phyloP scores from a whole-genome alignment of 257 asterid species.

The Ilex asprella region DNA sequence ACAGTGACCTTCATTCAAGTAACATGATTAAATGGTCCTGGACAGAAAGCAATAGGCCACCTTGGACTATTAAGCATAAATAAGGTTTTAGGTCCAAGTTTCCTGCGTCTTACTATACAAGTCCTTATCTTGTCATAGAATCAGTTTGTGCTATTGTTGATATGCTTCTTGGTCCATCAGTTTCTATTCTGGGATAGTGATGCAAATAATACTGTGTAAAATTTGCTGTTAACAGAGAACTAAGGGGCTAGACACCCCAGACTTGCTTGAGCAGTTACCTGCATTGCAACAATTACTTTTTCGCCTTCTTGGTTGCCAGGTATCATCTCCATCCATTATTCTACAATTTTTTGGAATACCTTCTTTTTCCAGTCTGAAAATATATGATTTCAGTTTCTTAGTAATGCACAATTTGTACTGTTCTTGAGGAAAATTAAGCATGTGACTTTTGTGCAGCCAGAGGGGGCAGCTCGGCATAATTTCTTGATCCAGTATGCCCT shows the following conservation, averaged over 20 bases:
- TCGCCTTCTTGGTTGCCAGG: slow-evolving; percentile 94
- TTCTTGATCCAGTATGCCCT: slow-evolving; percentile 67
- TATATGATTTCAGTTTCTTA: neutral
- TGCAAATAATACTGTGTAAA: slow-evolving; percentile 11
- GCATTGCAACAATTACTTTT: slow-evolving; percentile 77
- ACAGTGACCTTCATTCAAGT: too few species aligned
- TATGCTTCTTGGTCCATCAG: too few species aligned
- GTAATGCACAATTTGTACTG: neutral
- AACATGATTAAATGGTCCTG: too few species aligned
- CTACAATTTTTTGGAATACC: neutral
- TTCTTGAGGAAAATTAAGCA: slow-evolving; percentile 10
- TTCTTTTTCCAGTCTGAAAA: neutral
- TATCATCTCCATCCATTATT: slow-evolving; percentile 14
- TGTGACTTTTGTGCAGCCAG: slow-evolving; percentile 67
- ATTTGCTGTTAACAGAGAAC: slow-evolving; percentile 51
- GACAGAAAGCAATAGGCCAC: too few species aligned
- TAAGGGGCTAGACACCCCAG: slow-evolving; percentile 80
- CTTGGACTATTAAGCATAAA: too few species aligned
- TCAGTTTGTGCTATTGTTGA: neutral
- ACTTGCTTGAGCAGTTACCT: slow-evolving; percentile 79
- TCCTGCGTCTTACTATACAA: too few species aligned
- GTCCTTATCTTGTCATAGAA: too few species aligned
- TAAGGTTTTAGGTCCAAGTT: too few species aligned
- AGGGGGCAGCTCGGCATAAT: slow-evolving; percentile 67
- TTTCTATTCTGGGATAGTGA: too few species aligned